phyloP scores from a whole-genome alignment of 164 flowering plant genomes.

The Sextonia rubra region DNA sequence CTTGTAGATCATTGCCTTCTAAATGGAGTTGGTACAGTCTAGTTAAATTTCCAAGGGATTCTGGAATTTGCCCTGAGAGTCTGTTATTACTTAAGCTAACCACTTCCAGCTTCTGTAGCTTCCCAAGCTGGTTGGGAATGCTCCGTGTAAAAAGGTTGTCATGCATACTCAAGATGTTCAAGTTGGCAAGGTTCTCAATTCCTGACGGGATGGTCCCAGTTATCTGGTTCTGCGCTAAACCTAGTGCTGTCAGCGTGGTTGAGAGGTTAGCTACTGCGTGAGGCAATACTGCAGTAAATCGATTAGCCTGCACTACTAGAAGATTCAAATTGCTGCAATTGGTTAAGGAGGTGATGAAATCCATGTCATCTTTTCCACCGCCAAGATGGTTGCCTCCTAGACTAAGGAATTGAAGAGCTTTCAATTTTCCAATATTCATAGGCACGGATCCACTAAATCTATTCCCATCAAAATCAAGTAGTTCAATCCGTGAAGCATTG shows the following conservation, averaged over 20 bases:
- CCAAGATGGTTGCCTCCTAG: neutral
- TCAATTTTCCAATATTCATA: neutral
- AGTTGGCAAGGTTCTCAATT: constrained; percentile 23
- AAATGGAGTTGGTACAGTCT: constrained; percentile 1
- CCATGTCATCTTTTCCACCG: neutral
- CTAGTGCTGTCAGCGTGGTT: neutral
- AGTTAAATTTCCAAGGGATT: constrained; percentile 25
- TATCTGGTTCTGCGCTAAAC: neutral
- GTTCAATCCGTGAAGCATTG: neutral
- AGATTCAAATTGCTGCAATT: neutral
- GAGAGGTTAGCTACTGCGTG: constrained; percentile 20
- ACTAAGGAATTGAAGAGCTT: neutral
- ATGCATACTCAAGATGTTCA: neutral
- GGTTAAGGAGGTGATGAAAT: neutral
- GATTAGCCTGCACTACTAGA: neutral
- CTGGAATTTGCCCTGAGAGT: constrained; percentile 18
- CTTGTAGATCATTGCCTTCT: constrained; percentile 13
- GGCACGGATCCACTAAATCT: neutral
- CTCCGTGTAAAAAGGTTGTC: constrained; percentile 20
- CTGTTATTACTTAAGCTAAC: neutral
- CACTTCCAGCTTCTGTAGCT: neutral
- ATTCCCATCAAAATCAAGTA: neutral
- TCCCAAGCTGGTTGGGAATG: constrained; percentile 6
- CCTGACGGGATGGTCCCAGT: constrained; percentile 18
- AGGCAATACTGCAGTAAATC: constrained; percentile 6